Evolutionary conservation across 805 yeast genomes (phyloP), one percentile per base, ranked within the genome.

Genomic region (Nakazawaea ishiwadae): DNA sequence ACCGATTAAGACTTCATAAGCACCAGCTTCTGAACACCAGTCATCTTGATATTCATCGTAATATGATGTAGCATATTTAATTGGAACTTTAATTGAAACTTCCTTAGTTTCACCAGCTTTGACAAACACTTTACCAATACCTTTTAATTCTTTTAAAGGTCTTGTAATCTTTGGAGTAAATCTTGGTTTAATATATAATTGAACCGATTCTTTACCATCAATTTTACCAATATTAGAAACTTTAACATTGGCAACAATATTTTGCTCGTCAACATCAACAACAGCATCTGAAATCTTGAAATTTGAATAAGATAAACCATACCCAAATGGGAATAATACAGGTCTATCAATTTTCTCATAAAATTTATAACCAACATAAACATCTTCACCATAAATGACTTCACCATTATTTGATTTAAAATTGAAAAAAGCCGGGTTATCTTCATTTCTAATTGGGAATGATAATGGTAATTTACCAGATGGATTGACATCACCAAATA

Each of bases 331-430:
- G 61, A 65, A 77, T 34, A 68, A 60, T 4, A 71, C 77, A 20
- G 63, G 62, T 34, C 56, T 56, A 44, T 69, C 65, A 35, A 63
- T 52, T 55, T 68, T 70, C 50, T 77, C 81, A 56, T 73, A 77
- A 59, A 58, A 73, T 46, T 77, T 61, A 62, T 77, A 77, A 15
- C 83, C 82, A 35, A 77, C 70, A 52, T 65, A 77, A 35, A 77
- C 70, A 51, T 77, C 80, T 52, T 77, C 83, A 46, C 81, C 80
- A 48, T 77, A 77, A 44, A 71, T 48, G 18, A 71, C 75, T 44
- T 69, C 56, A 29, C 80, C 80, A 54, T 64, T 63, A 50, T 66
- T 69, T 12, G 75, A 59, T n/a, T 59, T 58, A 58, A 61, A 73
- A 60, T 69, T 73, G 51, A 73, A 54, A 53, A 53, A 75, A 2